Conservation (phyloP, 2,329 filamentous ascomycete genomes). For the Fulvia fulva region DNA sequence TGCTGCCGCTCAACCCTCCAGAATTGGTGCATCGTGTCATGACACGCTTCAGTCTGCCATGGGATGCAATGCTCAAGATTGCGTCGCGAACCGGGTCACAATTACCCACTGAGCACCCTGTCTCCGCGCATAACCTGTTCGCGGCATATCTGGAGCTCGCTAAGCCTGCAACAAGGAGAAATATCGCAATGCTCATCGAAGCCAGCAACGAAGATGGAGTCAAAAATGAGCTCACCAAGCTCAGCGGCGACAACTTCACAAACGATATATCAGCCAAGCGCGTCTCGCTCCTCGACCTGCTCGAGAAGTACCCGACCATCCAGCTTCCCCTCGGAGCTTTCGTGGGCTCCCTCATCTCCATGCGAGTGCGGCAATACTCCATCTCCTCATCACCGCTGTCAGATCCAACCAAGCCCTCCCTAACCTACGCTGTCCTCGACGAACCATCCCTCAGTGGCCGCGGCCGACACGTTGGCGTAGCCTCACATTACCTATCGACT, state of each 20-base stretch:
- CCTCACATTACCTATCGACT: slow-evolving; percentile 40
- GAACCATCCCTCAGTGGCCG: slow-evolving; percentile 21
- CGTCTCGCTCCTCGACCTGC: slow-evolving; percentile 63
- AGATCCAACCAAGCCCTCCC: slow-evolving; percentile 33
- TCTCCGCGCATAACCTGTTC: slow-evolving; percentile 62
- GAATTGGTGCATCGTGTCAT: slow-evolving; percentile 61
- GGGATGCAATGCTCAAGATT: slow-evolving; percentile 54
- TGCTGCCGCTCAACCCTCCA: slow-evolving; percentile 60
- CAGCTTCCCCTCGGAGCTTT: slow-evolving; percentile 63
- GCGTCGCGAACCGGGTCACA: slow-evolving; percentile 58
- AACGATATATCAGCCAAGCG: slow-evolving; percentile 36
- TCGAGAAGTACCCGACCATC: slow-evolving; percentile 60
- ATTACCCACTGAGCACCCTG: slow-evolving; percentile 58
- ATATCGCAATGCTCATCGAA: slow-evolving; percentile 49
- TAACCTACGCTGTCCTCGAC: slow-evolving; percentile 61
- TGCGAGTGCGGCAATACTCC: slow-evolving; percentile 50
- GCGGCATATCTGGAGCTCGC: slow-evolving; percentile 69
- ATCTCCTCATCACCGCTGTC: slow-evolving; percentile 34
- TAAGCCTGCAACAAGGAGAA: slow-evolving; percentile 67
- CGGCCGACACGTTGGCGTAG: slow-evolving; percentile 41
- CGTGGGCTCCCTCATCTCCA: slow-evolving; percentile 68
- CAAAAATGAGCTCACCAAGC: slow-evolving; percentile 47
- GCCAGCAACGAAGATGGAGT: slow-evolving; percentile 47
- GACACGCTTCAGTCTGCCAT: slow-evolving; percentile 60
- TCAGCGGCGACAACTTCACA: slow-evolving; percentile 39